Percentiles rank a stretch among this genome's conserved stretches.
These are phyloP conservation scores for Debaryomyces sp. DNA, from an alignment of 1,139 yeast genomes.

Conservation along the genomic window DNA sequence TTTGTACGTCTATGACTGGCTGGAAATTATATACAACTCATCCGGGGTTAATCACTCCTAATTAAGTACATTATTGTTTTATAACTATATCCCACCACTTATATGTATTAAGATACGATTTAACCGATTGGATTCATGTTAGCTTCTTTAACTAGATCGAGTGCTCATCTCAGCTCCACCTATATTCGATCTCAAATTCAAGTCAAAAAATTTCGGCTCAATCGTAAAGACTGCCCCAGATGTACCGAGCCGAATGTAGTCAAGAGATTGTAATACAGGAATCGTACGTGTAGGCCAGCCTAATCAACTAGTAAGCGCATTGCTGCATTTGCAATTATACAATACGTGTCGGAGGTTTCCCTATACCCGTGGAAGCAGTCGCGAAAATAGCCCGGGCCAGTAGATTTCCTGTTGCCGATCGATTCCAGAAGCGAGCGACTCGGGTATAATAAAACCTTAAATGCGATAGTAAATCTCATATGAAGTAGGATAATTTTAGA, in stretches of 20 bases:
- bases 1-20: constrained; percentile 3
- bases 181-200: background rate
- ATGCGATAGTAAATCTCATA: background rate
- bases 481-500: background rate
- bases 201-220: background rate
- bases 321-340: background rate
- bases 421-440: background rate
- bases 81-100: background rate
- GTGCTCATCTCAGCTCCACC: background rate
- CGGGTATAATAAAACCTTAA: background rate
- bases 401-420: background rate
- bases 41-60: background rate
- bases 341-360: background rate
- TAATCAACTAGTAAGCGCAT: background rate
- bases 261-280: background rate
- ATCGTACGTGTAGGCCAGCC: background rate
- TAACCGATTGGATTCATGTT: background rate
- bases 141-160: background rate
- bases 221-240: background rate
- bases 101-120: background rate
- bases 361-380: background rate
- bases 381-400: background rate
- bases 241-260: background rate
- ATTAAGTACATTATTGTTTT: background rate
- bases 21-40: background rate